Evolutionary conservation across 1,284 basidiomycete species (phyloP).

Genomic region (Cystobasidium pallidum): DNA sequence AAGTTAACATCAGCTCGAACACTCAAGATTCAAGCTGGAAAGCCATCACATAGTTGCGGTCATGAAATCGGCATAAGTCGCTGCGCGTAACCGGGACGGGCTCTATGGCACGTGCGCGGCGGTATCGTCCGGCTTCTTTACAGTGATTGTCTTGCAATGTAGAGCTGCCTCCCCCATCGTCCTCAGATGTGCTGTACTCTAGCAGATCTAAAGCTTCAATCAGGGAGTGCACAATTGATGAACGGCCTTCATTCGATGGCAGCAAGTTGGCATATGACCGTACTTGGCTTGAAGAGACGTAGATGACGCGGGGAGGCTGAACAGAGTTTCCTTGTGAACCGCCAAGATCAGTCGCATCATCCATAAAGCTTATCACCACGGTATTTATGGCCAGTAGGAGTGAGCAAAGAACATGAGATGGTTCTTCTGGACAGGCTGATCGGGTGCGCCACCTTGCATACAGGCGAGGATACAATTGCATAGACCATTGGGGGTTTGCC

Average conservation of each 20-base stretch:
- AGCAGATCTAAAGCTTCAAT: slow-evolving; percentile 66
- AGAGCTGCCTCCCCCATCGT: slow-evolving; percentile 63
- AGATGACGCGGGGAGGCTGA: slow-evolving; percentile 56
- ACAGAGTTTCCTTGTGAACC: not conserved
- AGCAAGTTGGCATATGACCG: slow-evolving; percentile 67
- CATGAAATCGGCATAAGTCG: slow-evolving; percentile 58
- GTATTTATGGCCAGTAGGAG: not conserved
- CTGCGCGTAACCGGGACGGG: slow-evolving; percentile 50
- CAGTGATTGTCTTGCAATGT: not conserved
- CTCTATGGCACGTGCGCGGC: slow-evolving; percentile 50
- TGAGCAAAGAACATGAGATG: too few species aligned
- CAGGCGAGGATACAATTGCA: too few species aligned
- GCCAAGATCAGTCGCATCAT: not conserved
- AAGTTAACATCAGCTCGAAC: not conserved
- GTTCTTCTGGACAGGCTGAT: too few species aligned
- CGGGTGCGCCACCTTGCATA: not conserved
- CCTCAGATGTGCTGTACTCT: slow-evolving; percentile 59
- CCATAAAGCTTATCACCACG: not conserved
- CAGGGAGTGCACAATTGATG: slow-evolving; percentile 75
- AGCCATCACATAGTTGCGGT: slow-evolving; percentile 55
- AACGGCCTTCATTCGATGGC: slow-evolving; percentile 81
- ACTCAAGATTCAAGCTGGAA: not conserved
- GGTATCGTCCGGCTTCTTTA: not conserved
- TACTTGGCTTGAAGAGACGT: slow-evolving; percentile 66
- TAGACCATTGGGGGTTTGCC: too few species aligned